A percentile compares a stretch with the other conserved stretches of the same genome.
Evolutionary conservation across 768 basidiomycete species (phyloP).

Genomic region (Botryobasidium botryosum): DNA sequence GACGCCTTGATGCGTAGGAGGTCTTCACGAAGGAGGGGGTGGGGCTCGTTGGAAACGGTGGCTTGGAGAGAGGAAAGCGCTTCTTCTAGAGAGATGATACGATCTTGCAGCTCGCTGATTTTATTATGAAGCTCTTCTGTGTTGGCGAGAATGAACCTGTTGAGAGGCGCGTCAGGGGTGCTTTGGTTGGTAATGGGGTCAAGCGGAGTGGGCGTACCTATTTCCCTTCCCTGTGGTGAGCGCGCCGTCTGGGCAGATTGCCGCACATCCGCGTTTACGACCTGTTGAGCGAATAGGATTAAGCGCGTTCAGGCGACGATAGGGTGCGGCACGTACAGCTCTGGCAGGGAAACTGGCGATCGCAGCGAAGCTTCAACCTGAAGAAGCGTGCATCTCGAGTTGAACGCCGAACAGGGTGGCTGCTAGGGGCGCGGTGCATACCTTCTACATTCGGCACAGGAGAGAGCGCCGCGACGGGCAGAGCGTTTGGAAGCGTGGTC

Average conservation of each 20-base stretch:
- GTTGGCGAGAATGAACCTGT: slow-evolving; percentile 13
- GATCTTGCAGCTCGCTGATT: slow-evolving; percentile 9
- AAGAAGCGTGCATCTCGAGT: background rate
- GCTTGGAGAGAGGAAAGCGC: slow-evolving; percentile 5
- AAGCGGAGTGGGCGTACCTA: slow-evolving; percentile 1
- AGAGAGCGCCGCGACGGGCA: slow-evolving; percentile 10
- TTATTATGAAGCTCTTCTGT: slow-evolving; percentile 12
- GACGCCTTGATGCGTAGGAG: slow-evolving; percentile 11
- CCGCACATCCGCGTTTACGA: slow-evolving; percentile 11
- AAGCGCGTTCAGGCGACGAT: background rate
- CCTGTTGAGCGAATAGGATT: background rate
- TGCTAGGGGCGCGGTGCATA: background rate
- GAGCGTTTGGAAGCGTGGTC: no score
- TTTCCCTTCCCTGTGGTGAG: slow-evolving; percentile 10
- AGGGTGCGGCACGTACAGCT: slow-evolving; percentile 8
- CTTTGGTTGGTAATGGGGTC: background rate
- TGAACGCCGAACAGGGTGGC: background rate
- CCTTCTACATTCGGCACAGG: slow-evolving; percentile 12
- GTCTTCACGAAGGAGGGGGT: slow-evolving; percentile 11
- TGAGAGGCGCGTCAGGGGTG: background rate
- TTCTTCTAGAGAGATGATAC: slow-evolving; percentile 9
- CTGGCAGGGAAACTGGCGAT: slow-evolving; percentile 10
- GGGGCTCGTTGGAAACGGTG: background rate
- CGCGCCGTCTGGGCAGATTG: slow-evolving; percentile 12
- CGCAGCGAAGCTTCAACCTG: slow-evolving; percentile 12